phyloP scores from a whole-genome alignment of 768 basidiomycete species.

The Rhizopogon vinicolor region DNA sequence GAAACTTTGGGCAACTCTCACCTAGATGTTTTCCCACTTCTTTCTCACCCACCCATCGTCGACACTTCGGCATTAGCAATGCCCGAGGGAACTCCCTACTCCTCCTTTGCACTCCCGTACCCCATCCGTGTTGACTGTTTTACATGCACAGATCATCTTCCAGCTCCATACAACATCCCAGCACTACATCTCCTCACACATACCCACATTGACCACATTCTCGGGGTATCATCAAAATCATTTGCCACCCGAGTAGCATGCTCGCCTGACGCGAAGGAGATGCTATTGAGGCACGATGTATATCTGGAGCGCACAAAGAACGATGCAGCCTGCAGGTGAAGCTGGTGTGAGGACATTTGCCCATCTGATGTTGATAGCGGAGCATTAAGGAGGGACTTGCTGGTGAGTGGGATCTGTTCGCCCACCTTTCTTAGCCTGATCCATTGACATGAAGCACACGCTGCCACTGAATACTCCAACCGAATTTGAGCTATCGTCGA shows the following conservation, averaged over 20 bases:
- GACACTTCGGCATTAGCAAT: slow-evolving; percentile 38
- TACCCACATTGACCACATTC: slow-evolving; percentile 85
- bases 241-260: slow-evolving; percentile 74
- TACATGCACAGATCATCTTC: slow-evolving; percentile 33
- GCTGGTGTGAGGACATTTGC: slow-evolving; percentile 46
- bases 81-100: slow-evolving; percentile 75
- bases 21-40: not conserved
- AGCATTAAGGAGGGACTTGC: slow-evolving; percentile 55
- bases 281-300: slow-evolving; percentile 77
- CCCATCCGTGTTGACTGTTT: slow-evolving; percentile 88
- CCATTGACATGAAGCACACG: slow-evolving; percentile 37
- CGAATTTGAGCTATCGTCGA: slow-evolving; percentile 47
- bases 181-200: slow-evolving; percentile 74
- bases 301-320: slow-evolving; percentile 51
- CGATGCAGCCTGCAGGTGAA: not conserved
- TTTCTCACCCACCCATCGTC: not conserved
- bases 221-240: slow-evolving; percentile 68
- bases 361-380: slow-evolving; percentile 61
- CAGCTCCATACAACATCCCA: slow-evolving; percentile 28
- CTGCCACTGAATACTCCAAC: slow-evolving; percentile 65
- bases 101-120: slow-evolving; percentile 76
- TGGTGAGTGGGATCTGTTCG: slow-evolving; percentile 36
- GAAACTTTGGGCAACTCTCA: too few species aligned
- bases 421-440: not conserved
- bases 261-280: slow-evolving; percentile 79